Base-by-base conservation (phyloP, 2,329 filamentous ascomycete species). In the Emericellopsis cladophorae region DNA sequence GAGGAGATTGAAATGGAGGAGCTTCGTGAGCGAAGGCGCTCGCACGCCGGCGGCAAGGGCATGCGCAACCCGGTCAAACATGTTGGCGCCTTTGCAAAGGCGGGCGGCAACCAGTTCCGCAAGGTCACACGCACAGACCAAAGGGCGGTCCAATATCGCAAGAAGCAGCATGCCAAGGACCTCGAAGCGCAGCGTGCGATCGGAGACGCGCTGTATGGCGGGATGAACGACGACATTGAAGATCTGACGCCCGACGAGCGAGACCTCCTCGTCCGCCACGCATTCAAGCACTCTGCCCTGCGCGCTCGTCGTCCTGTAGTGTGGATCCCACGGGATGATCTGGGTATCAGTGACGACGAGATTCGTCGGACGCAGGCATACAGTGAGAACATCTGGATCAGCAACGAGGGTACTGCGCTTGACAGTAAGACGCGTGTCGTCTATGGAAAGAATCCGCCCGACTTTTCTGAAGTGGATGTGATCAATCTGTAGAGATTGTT, bases 291-390 rank as follows among this genome's bases (percentile, higher is more conserved):
- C 54, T 81, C 80, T 29, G 92, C 92, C 1, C 69, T 95, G 31
- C 79, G 92, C 8, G 85, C 89, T 2, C 76, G 84, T 40, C 74
- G 88, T 40, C 92, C 92, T 0, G 86, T 85, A 0, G 80, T 98
- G 22, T 98, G 92, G 92, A 85, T 98, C 36, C 92, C 92, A 0
- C 77, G 82, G 10, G 92, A 98, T 54, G 84, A 92, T 49, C 61
- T 96, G 5, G 92, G 92, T 5, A 76, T 98, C 43, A 88, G 84
- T 48, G 87, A 94, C 51, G 90, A 96, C 50, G 92, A 98, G 65
- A 82, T 96, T 36, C 71, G 72, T 53, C 72, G 84, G 31, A 95
- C 88, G 7, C 73, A 80, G 48, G 69, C 72, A 37, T 84, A 88
- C 56, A 90, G 81, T 54, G 76, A 84, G 44, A 70, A 78, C 46